phyloP scores from a whole-genome alignment of 2,329 filamentous ascomycete genomes.

The Trichoderma sp. region DNA sequence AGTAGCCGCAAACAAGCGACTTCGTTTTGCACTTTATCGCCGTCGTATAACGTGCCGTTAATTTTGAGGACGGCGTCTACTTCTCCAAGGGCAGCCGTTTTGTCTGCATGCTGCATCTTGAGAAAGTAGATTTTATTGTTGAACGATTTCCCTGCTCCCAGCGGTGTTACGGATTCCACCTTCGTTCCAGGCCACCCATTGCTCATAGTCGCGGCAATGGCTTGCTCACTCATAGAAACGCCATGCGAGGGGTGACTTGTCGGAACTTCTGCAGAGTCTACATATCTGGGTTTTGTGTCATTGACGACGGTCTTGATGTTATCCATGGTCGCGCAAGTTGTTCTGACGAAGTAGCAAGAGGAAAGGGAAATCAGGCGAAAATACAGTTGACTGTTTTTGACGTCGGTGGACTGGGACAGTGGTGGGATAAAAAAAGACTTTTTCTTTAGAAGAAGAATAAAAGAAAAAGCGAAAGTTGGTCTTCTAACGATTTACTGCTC shows the following conservation, averaged over 20 bases:
- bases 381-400: not conserved
- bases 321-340: not conserved
- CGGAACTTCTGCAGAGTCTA: conserved; percentile 18
- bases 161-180: conserved; percentile 25
- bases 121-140: conserved; percentile 36
- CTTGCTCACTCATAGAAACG: conserved; percentile 27
- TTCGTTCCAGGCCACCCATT: conserved; percentile 27
- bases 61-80: conserved; percentile 33
- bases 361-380: not conserved
- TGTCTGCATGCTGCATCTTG: conserved; percentile 10
- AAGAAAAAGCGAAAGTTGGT: not conserved
- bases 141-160: conserved; percentile 31
- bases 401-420: not conserved
- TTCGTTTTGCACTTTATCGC: conserved; percentile 35
- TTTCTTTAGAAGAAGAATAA: not conserved
- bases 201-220: conserved; percentile 28
- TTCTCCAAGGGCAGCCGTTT: not conserved
- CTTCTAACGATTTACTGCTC: not conserved
- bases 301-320: not conserved
- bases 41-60: conserved; percentile 33
- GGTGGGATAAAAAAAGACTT: not conserved
- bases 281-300: not conserved
- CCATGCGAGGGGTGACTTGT: conserved; percentile 33
- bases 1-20: conserved; percentile 32
- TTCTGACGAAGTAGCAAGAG: not conserved